Base-by-base conservation (phyloP, 208 protist genomes). In the Crithidia mellificae region DNA sequence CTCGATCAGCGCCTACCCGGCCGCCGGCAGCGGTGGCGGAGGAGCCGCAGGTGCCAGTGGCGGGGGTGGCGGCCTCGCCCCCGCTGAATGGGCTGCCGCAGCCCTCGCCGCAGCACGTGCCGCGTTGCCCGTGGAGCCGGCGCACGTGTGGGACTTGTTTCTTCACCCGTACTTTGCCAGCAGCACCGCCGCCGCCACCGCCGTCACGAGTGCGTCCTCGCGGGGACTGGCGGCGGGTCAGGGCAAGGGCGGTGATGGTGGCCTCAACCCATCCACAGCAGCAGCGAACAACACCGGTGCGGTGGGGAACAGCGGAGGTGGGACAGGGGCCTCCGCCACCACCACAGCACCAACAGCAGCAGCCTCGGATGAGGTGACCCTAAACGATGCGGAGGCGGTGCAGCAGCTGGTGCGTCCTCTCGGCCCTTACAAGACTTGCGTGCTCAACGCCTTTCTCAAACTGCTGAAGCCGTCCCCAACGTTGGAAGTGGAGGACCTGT, bases 321-420 rank as follows among this genome's bases (percentile, higher is more conserved):
- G 41, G 22, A 25, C 29, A 32, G 14, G 34, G 9, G 54, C 56
- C 17, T 55, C 52, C 7, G 39, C n/a, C n/a, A n/a, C n/a, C n/a
- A n/a, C n/a, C n/a, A n/a, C n/a, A n/a, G n/a, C n/a, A n/a, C n/a
- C 46, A 6, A 29, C 61, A 1, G 12, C 49, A 17, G 47, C 36
- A 5, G 34, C 22, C 19, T 41, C 36, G 4, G 57, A 63, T 43
- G 59, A 65, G 24, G 8, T 41, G 29, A 52, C 62, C 44, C 43
- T 77, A 25, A 73, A 73, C 58, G 72, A 81, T 25, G 62, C 87
- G 15, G 63, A 67, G 47, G 55, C 62, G 51, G 56, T 80, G 36
- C 47, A 46, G 20, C 44, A 85, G 29, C 74, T 83, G 19, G 69
- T 70, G 34, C 75, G 74, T 6, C 78, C 66, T 6, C 32, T 78